Evolutionary conservation across 805 yeast genomes (phyloP).

Genomic region (Starmera quercuum): DNA sequence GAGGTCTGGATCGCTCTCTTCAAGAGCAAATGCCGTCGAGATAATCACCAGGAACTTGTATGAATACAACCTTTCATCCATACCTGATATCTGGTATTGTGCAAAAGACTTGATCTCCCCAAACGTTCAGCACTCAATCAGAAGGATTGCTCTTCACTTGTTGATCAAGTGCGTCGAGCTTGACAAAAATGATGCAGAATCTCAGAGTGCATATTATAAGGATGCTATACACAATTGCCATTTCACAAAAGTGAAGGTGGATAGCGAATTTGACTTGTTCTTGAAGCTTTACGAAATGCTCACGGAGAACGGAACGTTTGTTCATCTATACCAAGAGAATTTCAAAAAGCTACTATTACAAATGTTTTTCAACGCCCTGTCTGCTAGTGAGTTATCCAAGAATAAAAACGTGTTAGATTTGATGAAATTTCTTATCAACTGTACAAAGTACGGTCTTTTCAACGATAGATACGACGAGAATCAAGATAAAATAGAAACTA

Average conservation of each 20-base stretch:
- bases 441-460: slow-evolving; percentile 38
- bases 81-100: slow-evolving; percentile 73
- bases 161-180: slow-evolving; percentile 47
- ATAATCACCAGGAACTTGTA: slow-evolving; percentile 42
- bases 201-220: slow-evolving; percentile 48
- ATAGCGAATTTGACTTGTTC: slow-evolving; percentile 45
- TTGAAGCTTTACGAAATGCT: slow-evolving; percentile 37
- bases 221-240: slow-evolving; percentile 43
- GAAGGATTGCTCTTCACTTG: slow-evolving; percentile 45
- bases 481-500: slow-evolving; percentile 24
- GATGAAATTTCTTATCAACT: slow-evolving; percentile 31
- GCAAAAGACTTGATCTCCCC: slow-evolving; percentile 45
- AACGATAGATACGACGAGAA: slow-evolving; percentile 16
- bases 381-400: slow-evolving; percentile 20
- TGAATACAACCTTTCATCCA: slow-evolving; percentile 44
- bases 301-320: slow-evolving; percentile 46
- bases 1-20: slow-evolving; percentile 26
- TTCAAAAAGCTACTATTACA: slow-evolving; percentile 31
- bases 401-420: slow-evolving; percentile 16
- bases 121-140: slow-evolving; percentile 21
- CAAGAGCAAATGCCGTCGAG: slow-evolving; percentile 43
- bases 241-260: slow-evolving; percentile 22
- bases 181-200: slow-evolving; percentile 38
- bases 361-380: slow-evolving; percentile 26
- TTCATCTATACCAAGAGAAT: slow-evolving; percentile 41